Conservation (phyloP, 202 grass and related monocot genomes). For the Musa balbisiana region DNA sequence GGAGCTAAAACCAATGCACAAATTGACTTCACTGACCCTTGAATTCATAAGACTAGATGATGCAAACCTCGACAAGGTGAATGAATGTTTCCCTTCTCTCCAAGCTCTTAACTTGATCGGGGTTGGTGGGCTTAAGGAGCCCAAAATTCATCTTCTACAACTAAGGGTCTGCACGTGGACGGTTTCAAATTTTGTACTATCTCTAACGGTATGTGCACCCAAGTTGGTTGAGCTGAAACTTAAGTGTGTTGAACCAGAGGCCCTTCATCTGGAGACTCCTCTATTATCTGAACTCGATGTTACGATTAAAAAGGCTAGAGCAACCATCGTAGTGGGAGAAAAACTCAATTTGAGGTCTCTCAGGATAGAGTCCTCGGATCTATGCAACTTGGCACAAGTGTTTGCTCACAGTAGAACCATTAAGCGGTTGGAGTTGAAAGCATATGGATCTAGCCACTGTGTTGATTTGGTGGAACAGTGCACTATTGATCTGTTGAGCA, state of each 20-base stretch:
- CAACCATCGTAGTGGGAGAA: slow-evolving; percentile 18
- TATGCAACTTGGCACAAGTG: slow-evolving; percentile 22
- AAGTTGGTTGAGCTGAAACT: slow-evolving; percentile 53
- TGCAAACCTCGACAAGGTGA: slow-evolving; percentile 57
- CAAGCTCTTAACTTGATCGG: slow-evolving; percentile 54
- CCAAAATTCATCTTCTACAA: slow-evolving; percentile 51
- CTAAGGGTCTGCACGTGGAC: slow-evolving; percentile 54
- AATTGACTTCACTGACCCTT: slow-evolving; percentile 47
- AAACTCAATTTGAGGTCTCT: slow-evolving; percentile 35
- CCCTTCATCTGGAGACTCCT: slow-evolving; percentile 48
- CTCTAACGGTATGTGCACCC: slow-evolving; percentile 42
- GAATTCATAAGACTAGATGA: slow-evolving; percentile 68
- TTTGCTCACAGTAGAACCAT: slow-evolving; percentile 26
- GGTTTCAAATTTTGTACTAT: slow-evolving; percentile 51
- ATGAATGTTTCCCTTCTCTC: slow-evolving; percentile 70
- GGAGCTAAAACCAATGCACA: slow-evolving; percentile 55
- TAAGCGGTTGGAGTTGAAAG: slow-evolving; percentile 38
- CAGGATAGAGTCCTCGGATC: slow-evolving; percentile 37
- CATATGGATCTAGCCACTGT: slow-evolving; percentile 1
- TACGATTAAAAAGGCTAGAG: slow-evolving; percentile 25
- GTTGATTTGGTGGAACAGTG: slow-evolving; percentile 23
- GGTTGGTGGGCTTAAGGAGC: slow-evolving; percentile 60
- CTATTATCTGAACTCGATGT: slow-evolving; percentile 43
- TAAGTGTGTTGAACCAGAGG: slow-evolving; percentile 53
- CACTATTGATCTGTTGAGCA: slow-evolving; percentile 20